Conservation (phyloP, 345 rosid species). For the Populus nigra region DNA sequence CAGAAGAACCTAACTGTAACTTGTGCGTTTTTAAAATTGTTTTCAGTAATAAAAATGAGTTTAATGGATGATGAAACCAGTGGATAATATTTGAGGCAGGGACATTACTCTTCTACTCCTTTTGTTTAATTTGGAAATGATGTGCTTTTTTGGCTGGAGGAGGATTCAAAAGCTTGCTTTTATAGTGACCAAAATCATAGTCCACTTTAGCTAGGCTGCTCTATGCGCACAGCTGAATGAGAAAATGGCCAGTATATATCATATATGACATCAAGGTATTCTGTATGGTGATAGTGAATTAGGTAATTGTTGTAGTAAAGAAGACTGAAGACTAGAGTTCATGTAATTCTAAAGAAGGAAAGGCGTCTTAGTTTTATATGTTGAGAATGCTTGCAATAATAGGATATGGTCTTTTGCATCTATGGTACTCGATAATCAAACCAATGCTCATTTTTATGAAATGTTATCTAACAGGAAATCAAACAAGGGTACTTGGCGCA, state of each 20-base stretch:
- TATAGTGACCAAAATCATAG: neutral
- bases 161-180: neutral
- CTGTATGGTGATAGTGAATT: too few relatives aligned
- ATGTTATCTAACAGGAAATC: conserved; percentile 47
- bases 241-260: too few relatives aligned
- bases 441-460: neutral
- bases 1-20: neutral
- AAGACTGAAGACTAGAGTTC: too few relatives aligned
- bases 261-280: too few relatives aligned
- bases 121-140: neutral
- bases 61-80: too few relatives aligned
- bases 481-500: conserved; percentile 80
- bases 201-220: neutral
- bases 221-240: neutral
- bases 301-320: too few relatives aligned
- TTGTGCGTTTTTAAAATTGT: neutral
- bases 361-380: too few relatives aligned
- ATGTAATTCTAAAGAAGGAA: too few relatives aligned
- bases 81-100: neutral
- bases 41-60: too few relatives aligned
- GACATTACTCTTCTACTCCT: neutral
- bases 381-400: too few relatives aligned
- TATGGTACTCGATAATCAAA: too few relatives aligned
- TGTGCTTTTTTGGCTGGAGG: neutral
- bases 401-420: too few relatives aligned